These are phyloP conservation scores for Macrophomina phaseolina DNA, from an alignment of 2,329 filamentous ascomycete species.

Conservation along the genomic window DNA sequence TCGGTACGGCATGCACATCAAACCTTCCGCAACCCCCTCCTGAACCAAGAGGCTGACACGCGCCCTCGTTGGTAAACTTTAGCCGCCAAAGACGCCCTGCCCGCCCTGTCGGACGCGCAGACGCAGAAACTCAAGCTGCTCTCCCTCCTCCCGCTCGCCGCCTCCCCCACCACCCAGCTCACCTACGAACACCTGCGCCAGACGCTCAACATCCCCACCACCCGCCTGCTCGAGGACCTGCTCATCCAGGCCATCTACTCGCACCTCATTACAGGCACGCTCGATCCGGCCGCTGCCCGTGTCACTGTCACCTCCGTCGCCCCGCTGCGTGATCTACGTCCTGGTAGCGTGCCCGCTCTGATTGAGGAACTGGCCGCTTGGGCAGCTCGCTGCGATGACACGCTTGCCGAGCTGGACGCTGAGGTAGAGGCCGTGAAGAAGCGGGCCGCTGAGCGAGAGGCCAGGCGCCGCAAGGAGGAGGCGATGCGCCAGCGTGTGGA, in stretches of 20 bases:
- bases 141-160: constrained; percentile 81
- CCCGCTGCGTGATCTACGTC: constrained; percentile 83
- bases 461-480: constrained; percentile 7
- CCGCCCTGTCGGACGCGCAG: constrained; percentile 74
- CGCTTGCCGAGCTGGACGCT: constrained; percentile 74
- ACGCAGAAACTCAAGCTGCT: constrained; percentile 87
- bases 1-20: constrained; percentile 50
- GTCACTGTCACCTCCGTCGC: constrained; percentile 82
- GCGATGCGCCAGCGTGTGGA: constrained; percentile 18
- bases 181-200: constrained; percentile 73
- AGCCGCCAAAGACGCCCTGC: constrained; percentile 63
- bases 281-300: constrained; percentile 76
- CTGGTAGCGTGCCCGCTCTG: constrained; percentile 72
- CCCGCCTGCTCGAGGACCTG: constrained; percentile 79
- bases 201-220: constrained; percentile 69
- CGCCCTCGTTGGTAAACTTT: constrained; percentile 30
- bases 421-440: constrained; percentile 61
- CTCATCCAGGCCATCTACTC: constrained; percentile 89
- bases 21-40: neutral
- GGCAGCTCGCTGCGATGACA: constrained; percentile 76
- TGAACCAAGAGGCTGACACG: neutral
- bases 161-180: constrained; percentile 64
- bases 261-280: constrained; percentile 78
- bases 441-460: constrained; percentile 11
- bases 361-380: constrained; percentile 72